Percentiles rank a stretch among this genome's conserved stretches.
Conservation (phyloP, 1,284 basidiomycete species). For the Fomitopsis palustris region DNA sequence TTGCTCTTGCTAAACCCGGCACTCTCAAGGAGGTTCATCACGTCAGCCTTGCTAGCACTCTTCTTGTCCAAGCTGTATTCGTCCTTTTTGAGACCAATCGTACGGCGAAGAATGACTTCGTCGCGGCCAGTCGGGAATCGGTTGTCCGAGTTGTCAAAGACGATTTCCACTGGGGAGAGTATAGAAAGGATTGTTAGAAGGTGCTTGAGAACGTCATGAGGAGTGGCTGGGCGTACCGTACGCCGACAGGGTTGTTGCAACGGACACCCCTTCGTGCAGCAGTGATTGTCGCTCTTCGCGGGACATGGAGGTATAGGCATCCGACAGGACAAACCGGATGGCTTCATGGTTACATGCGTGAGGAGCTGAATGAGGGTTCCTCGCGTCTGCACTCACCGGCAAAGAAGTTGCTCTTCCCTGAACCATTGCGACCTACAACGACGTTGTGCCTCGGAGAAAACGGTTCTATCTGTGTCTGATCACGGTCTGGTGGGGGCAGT, state of each 20-base stretch:
- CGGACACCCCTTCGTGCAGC: conserved; percentile 90
- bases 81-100: conserved; percentile 98
- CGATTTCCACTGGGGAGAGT: conserved; percentile 67
- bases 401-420: conserved; percentile 97
- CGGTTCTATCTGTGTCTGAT: conserved; percentile 80
- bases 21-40: conserved; percentile 93
- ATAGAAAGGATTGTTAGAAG: not conserved
- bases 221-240: conserved; percentile 57
- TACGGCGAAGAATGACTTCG: conserved; percentile 84
- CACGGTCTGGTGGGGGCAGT: conserved; percentile 49
- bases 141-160: conserved; percentile 88
- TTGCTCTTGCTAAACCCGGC: conserved; percentile 97
- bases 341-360: conserved; percentile 43
- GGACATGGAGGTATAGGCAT: conserved; percentile 95
- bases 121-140: conserved; percentile 88
- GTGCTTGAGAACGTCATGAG: not conserved
- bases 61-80: conserved; percentile 98
- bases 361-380: not conserved
- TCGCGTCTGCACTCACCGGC: conserved; percentile 51
- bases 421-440: conserved; percentile 92
- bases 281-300: conserved; percentile 91
- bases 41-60: conserved; percentile 93
- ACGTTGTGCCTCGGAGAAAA: conserved; percentile 89
- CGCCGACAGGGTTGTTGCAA: conserved; percentile 88
- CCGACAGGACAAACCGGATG: conserved; percentile 95